These are phyloP conservation scores for Candida chilensis DNA, from an alignment of 805 yeast species.

Conservation along the genomic window DNA sequence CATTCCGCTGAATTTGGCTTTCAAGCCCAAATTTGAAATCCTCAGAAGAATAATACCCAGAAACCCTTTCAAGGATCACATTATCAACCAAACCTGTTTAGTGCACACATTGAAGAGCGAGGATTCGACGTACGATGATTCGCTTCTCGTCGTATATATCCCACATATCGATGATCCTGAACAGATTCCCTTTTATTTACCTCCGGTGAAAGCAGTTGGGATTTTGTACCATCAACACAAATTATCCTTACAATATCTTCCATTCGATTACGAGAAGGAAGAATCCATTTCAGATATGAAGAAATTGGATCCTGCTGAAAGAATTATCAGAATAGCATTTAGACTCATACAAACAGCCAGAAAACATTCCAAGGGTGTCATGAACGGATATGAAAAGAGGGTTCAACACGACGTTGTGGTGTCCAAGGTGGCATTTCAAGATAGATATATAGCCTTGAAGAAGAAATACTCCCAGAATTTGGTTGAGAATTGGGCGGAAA, in stretches of 20 bases:
- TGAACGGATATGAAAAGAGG: conserved; percentile 78
- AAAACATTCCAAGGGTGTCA: conserved; percentile 79
- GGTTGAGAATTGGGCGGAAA: conserved; percentile 84
- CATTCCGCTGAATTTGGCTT: conserved; percentile 17
- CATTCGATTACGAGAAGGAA: conserved; percentile 31
- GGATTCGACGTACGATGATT: conserved; percentile 14
- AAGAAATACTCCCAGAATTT: conserved; percentile 69
- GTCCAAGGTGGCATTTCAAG: conserved; percentile 74
- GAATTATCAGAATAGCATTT: conserved; percentile 76
- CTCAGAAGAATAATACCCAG: conserved; percentile 89
- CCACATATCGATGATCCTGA: conserved; percentile 60
- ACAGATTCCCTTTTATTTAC: conserved; percentile 83
- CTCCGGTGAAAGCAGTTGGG: conserved; percentile 74
- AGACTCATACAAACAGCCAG: conserved; percentile 70
- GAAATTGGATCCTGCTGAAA: conserved; percentile 32
- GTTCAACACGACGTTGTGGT: conserved; percentile 86
- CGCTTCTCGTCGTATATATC: conserved; percentile 58
- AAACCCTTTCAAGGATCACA: conserved; percentile 77
- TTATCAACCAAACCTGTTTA: conserved; percentile 80
- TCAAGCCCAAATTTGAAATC: conserved; percentile 34
- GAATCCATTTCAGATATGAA: conserved; percentile 13
- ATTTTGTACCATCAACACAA: conserved; percentile 36
- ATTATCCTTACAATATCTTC: conserved; percentile 69
- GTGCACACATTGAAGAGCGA: conserved; percentile 22
- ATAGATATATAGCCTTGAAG: conserved; percentile 70